Conservation (phyloP, 441 rosid species). For the Euphorbia corollata region DNA sequence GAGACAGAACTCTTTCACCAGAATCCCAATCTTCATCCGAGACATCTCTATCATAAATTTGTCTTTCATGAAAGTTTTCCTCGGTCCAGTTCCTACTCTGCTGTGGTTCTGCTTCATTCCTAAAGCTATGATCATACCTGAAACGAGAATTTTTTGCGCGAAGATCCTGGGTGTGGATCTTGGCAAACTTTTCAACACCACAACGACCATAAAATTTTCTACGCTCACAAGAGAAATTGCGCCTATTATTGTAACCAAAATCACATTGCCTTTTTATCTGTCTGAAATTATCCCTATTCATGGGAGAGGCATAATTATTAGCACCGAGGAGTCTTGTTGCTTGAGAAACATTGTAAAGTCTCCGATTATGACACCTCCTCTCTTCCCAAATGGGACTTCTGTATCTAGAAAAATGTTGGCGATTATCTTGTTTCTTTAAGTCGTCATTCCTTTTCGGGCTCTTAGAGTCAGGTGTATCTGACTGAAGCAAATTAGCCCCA, state of each 20-base stretch:
- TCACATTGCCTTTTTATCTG: conserved; percentile 19
- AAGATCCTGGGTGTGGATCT: conserved; percentile 2
- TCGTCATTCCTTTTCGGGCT: conserved; percentile 20
- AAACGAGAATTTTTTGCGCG: conserved; percentile 12
- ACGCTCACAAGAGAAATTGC: conserved; percentile 24
- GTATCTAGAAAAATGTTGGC: conserved; percentile 19
- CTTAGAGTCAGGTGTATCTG: conserved; percentile 24
- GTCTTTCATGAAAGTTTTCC: conserved; percentile 28
- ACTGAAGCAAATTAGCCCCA: conserved; percentile 23
- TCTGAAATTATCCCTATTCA: conserved; percentile 27
- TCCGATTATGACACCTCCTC: conserved; percentile 21
- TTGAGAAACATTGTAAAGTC: conserved; percentile 23
- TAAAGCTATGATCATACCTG: conserved; percentile 23
- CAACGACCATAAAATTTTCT: conserved; percentile 22
- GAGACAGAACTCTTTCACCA: conserved; percentile 21
- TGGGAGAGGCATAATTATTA: conserved; percentile 24
- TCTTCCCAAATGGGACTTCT: conserved; percentile 22
- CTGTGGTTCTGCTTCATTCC: conserved; percentile 27
- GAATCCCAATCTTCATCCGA: conserved; percentile 22
- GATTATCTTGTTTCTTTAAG: conserved; percentile 19
- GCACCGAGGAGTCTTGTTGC: conserved; percentile 11
- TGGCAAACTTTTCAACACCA: conserved; percentile 14
- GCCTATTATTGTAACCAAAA: conserved; percentile 20
- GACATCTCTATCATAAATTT: conserved; percentile 23
- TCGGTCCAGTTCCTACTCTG: conserved; percentile 26